Base-by-base conservation (phyloP, 148 eudicot genomes). In the Camellia lanceoleosa region DNA sequence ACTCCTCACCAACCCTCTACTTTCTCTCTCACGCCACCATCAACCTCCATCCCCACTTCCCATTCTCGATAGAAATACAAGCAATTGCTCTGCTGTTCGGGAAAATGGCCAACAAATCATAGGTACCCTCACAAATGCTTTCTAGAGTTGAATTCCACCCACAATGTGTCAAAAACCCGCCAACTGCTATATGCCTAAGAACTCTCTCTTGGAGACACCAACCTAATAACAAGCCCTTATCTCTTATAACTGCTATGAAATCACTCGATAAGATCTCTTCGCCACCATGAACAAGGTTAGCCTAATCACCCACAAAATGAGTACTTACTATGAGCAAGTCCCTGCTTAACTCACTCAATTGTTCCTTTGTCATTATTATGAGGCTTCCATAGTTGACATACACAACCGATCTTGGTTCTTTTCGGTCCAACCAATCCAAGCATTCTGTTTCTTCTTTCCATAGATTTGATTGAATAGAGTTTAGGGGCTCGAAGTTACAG, bases 1-100 rank as follows among this genome's bases (percentile, higher is more conserved):
- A 23, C 23, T 23, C 23, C 23, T 23, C 23, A 23, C 23, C 23
- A 23, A 23, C 23, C 90, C 87, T 87, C 78, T 13, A 89, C 87
- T 64, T 61, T 71, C 13, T 75, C 79, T 49, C 88, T 84, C 59
- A 85, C 90, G 56, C 80, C 71, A 3, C 41, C 68, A 44, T 74
- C 82, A 41, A 88, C 84, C 83, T 87, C 89, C 85, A 87, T 70
- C 43, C 93, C 93, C 10, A 88, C 49, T 42, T 85, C 86, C 93
- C 93, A 90, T 41, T 84, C 77, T 0, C 63, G 41, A 7, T 87
- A 79, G 12, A 69, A 38, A 70, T 80, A 84, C 20, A 52, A 62
- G 58, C 91, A 79, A 79, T 90, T 90, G 6, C 72, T 85, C 18
- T 75, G 89, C 41, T 90, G 92, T 41, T 86, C 89, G 0, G 84